These are phyloP conservation scores for Aquilaria sinensis DNA, from an alignment of 345 rosid species.

Conservation along the genomic window DNA sequence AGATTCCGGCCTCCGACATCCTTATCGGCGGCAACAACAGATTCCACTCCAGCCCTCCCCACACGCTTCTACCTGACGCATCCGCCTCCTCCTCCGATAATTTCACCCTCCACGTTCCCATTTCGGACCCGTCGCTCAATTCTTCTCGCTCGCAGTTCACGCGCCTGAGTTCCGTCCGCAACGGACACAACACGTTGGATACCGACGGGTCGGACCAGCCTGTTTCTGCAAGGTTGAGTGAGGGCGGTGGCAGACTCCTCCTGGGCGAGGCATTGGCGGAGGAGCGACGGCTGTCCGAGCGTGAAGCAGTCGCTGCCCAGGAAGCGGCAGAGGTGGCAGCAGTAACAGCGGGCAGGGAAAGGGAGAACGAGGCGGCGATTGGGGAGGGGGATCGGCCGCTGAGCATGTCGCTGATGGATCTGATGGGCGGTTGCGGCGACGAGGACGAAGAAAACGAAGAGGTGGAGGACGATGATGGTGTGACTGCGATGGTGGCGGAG, in stretches of 20 bases:
- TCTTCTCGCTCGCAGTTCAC: constrained; percentile 30
- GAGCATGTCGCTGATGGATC: constrained; percentile 86
- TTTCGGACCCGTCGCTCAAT: constrained; percentile 23
- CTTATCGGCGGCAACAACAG: constrained; percentile 25
- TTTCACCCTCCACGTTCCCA: constrained; percentile 10
- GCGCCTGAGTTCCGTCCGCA: constrained; percentile 49
- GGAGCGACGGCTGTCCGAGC: constrained; percentile 66
- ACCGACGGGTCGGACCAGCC: constrained; percentile 19
- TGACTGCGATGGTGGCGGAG: constrained; percentile 15
- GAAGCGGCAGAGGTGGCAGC: constrained; percentile 61
- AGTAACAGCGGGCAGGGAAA: constrained; percentile 23
- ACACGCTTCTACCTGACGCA: constrained; percentile 22
- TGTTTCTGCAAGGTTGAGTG: constrained; percentile 20
- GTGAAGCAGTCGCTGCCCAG: constrained; percentile 78
- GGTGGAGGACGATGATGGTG: constrained; percentile 22
- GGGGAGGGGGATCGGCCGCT: constrained; percentile 26
- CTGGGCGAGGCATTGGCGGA: constrained; percentile 43
- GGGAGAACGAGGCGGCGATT: neutral
- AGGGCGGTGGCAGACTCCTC: constrained; percentile 29
- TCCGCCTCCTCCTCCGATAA: constrained; percentile 5
- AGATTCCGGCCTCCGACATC: constrained; percentile 49
- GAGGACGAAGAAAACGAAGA: constrained; percentile 30
- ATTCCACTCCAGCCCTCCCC: constrained; percentile 21
- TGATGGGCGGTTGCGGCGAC: constrained; percentile 47
- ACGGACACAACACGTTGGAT: constrained; percentile 18